Percentiles rank a stretch among this genome's conserved stretches.
phyloP scores from a whole-genome alignment of 2,329 filamentous ascomycete genomes.

The Ceratocystis cubensis region DNA sequence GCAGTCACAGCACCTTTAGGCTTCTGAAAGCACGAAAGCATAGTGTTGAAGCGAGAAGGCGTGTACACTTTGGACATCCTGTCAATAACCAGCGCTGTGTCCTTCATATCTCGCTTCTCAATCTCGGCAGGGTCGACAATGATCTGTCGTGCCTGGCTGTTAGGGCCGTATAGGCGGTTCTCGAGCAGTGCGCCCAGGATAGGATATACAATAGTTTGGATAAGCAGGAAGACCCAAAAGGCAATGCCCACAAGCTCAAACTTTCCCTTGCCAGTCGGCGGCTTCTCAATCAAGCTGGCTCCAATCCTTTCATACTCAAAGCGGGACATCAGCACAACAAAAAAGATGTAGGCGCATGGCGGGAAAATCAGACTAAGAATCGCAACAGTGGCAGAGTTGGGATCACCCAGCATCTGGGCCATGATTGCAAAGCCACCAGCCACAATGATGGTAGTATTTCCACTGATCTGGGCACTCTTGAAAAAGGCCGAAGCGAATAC shows the following conservation, averaged over 20 bases:
- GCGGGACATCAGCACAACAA: conserved; percentile 61
- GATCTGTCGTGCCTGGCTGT: conserved; percentile 47
- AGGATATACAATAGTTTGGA: conserved; percentile 70
- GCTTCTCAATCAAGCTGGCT: conserved; percentile 47
- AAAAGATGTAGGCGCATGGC: conserved; percentile 79
- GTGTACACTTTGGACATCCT: conserved; percentile 67
- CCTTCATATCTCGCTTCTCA: conserved; percentile 20
- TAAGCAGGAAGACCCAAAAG: conserved; percentile 62
- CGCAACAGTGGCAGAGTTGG: conserved; percentile 50
- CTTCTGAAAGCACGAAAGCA: conserved; percentile 27
- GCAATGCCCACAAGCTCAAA: conserved; percentile 52
- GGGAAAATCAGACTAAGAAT: conserved; percentile 67
- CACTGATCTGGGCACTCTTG: conserved; percentile 74
- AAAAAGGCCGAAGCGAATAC: conserved; percentile 75
- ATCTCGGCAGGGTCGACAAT: conserved; percentile 26
- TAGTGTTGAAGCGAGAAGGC: conserved; percentile 35
- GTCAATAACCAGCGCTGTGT: conserved; percentile 53
- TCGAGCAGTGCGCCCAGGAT: conserved; percentile 64
- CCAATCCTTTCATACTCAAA: conserved; percentile 53
- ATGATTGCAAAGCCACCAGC: conserved; percentile 68
- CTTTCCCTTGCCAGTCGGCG: conserved; percentile 54
- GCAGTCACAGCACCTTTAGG: conserved; percentile 50
- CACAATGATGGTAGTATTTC: conserved; percentile 62
- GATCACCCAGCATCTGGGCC: conserved; percentile 58
- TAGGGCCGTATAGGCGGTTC: conserved; percentile 60